phyloP scores from a whole-genome alignment of 2,329 filamentous ascomycete species.

The Myotisia sp. region DNA sequence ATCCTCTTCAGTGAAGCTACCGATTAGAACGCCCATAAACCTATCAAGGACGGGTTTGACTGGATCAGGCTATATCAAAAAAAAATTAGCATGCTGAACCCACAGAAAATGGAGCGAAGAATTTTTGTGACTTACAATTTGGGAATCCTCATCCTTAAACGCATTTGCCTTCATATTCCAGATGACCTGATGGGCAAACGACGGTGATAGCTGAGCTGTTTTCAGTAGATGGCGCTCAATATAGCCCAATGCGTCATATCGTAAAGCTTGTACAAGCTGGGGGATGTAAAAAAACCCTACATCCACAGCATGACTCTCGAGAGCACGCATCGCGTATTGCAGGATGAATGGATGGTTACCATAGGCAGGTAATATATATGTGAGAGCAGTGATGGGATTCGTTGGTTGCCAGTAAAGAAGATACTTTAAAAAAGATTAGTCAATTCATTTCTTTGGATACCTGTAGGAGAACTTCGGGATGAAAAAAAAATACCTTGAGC shows the following conservation, averaged over 20 bases:
- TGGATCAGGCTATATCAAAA: slow-evolving; percentile 52
- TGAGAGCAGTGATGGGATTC: slow-evolving; percentile 84
- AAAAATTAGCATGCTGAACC: slow-evolving; percentile 8
- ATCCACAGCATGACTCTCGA: slow-evolving; percentile 91
- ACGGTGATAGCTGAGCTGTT: slow-evolving; percentile 91
- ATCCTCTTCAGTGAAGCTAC: slow-evolving; percentile 66
- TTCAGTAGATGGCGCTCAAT: slow-evolving; percentile 94
- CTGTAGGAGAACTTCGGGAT: not conserved
- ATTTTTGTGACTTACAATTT: slow-evolving; percentile 46
- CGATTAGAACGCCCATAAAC: slow-evolving; percentile 71
- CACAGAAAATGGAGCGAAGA: slow-evolving; percentile 7
- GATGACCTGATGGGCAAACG: slow-evolving; percentile 98
- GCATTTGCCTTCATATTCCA: slow-evolving; percentile 99
- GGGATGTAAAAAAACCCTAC: slow-evolving; percentile 98
- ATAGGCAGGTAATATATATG: slow-evolving; percentile 83
- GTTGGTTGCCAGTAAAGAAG: slow-evolving; percentile 85
- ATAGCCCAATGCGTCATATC: slow-evolving; percentile 86
- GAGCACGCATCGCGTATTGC: slow-evolving; percentile 88
- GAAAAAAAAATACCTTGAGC: slow-evolving; percentile 54
- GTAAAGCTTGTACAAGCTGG: slow-evolving; percentile 88
- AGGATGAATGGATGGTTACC: slow-evolving; percentile 83
- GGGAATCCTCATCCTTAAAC: slow-evolving; percentile 89
- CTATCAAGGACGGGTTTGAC: slow-evolving; percentile 88
- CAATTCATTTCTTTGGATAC: not conserved
- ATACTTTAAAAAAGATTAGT: slow-evolving; percentile 49